A percentile compares a stretch with the other conserved stretches of the same genome.
These are phyloP conservation scores for Urtica urens DNA, from an alignment of 306 rosid species.

Conservation along the genomic window DNA sequence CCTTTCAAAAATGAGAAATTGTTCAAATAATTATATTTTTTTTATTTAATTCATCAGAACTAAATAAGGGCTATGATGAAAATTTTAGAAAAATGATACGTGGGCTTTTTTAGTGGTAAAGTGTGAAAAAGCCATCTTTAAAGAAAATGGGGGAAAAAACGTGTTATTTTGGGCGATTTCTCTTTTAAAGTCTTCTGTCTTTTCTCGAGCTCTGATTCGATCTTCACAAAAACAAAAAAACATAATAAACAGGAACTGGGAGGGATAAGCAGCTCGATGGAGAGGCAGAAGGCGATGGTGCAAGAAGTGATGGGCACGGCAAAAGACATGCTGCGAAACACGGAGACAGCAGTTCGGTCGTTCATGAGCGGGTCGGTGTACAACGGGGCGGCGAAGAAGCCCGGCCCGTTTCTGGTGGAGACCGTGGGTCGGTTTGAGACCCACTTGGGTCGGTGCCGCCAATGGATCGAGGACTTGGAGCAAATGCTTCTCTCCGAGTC, in stretches of 20 bases:
- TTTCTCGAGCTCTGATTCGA: no score
- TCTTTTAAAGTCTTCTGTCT: no score
- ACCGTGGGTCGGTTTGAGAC: constrained; percentile 85
- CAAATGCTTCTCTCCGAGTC: constrained; percentile 63
- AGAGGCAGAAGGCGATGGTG: constrained; percentile 60
- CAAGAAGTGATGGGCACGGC: constrained; percentile 62
- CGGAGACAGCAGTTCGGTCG: constrained; percentile 90
- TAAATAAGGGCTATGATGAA: no score
- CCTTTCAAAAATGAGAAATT: not conserved
- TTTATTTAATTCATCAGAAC: no score
- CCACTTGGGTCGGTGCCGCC: constrained; percentile 68
- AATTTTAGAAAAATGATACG: no score
- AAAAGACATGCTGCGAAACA: constrained; percentile 75
- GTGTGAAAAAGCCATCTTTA: no score
- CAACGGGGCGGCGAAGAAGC: constrained; percentile 86
- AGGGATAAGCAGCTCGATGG: constrained; percentile 84
- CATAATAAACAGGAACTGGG: constrained; percentile 91
- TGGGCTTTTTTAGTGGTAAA: no score
- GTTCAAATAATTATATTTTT: not conserved
- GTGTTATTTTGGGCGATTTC: no score
- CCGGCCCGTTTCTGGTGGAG: constrained; percentile 81
- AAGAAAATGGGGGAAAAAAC: no score
- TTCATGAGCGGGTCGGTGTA: constrained; percentile 75
- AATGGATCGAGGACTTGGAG: constrained; percentile 94
- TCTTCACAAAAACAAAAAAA: no score